These are phyloP conservation scores for Talaromyces sp. DNA, from an alignment of 2,329 filamentous ascomycete genomes.

Conservation along the genomic window DNA sequence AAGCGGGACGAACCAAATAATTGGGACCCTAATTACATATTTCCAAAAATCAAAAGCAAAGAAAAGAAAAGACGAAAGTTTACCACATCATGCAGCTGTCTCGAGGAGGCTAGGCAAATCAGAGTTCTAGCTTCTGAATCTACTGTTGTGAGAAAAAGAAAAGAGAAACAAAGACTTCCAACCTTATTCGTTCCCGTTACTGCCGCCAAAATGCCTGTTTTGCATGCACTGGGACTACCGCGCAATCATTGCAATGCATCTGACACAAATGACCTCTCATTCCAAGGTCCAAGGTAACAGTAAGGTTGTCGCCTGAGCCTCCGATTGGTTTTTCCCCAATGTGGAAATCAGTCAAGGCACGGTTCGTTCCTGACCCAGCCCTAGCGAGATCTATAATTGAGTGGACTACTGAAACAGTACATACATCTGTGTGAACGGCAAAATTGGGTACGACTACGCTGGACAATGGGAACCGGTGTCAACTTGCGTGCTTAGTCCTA, in stretches of 20 bases:
- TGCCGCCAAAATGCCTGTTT: background rate
- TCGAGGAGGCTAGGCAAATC: background rate
- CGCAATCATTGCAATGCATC: background rate
- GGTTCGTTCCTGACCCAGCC: background rate
- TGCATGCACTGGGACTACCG: background rate
- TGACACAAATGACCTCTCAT: background rate
- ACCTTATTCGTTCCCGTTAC: background rate
- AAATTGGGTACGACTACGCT: background rate
- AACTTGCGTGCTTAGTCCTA: background rate
- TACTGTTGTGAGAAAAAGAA: background rate
- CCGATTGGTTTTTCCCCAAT: slow-evolving; percentile 6
- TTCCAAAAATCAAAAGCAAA: background rate
- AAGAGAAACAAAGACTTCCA: background rate
- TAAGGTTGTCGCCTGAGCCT: slow-evolving; percentile 4
- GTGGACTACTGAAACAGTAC: background rate
- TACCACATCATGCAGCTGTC: background rate
- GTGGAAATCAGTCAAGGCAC: slow-evolving; percentile 1
- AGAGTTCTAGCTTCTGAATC: background rate
- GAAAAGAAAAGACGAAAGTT: background rate
- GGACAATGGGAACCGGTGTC: background rate
- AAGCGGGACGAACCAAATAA: background rate
- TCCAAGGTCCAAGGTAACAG: background rate
- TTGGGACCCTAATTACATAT: background rate
- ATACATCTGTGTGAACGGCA: background rate
- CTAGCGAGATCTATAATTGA: background rate